Evolutionary conservation across 192 early-diverging fungal species (phyloP).

Genomic region (Coemansia sp.): DNA sequence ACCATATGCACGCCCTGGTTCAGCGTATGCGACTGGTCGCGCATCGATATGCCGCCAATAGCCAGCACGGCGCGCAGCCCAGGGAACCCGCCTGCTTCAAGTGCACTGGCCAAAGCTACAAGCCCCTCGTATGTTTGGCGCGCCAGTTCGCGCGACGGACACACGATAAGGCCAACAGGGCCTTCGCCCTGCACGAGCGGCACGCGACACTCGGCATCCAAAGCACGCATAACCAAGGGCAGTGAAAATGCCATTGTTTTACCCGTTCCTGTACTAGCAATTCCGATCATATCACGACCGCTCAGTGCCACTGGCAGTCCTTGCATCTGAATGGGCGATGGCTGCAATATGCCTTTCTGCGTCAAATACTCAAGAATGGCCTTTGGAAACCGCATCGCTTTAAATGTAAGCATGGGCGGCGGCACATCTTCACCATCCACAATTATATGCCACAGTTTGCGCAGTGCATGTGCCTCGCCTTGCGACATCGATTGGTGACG

Average conservation of each 20-base stretch:
- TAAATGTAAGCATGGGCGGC: conserved; percentile 80
- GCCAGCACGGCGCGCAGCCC: conserved; percentile 77
- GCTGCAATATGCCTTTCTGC: conserved; percentile 77
- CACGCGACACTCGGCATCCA: conserved; percentile 86
- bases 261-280: conserved; percentile 96
- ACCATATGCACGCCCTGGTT: conserved; percentile 86
- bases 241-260: conserved; percentile 95
- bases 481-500: conserved; percentile 64
- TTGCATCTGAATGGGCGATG: conserved; percentile 96
- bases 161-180: conserved; percentile 90
- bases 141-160: conserved; percentile 95
- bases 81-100: conserved; percentile 67
- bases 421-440: conserved; percentile 84
- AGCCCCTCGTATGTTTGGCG: conserved; percentile 91
- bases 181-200: conserved; percentile 84
- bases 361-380: conserved; percentile 77
- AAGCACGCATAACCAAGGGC: conserved; percentile 88
- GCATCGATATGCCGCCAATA: conserved; percentile 94
- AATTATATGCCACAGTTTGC: conserved; percentile 87
- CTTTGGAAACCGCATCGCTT: conserved; percentile 82
- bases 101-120: conserved; percentile 59
- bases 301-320: conserved; percentile 89
- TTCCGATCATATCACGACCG: conserved; percentile 97
- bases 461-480: conserved; percentile 56
- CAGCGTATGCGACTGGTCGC: conserved; percentile 75